Percentiles rank a stretch among this genome's conserved stretches.
These are phyloP conservation scores for Stromatinia cepivora DNA, from an alignment of 2,329 filamentous ascomycete genomes.

Conservation along the genomic window DNA sequence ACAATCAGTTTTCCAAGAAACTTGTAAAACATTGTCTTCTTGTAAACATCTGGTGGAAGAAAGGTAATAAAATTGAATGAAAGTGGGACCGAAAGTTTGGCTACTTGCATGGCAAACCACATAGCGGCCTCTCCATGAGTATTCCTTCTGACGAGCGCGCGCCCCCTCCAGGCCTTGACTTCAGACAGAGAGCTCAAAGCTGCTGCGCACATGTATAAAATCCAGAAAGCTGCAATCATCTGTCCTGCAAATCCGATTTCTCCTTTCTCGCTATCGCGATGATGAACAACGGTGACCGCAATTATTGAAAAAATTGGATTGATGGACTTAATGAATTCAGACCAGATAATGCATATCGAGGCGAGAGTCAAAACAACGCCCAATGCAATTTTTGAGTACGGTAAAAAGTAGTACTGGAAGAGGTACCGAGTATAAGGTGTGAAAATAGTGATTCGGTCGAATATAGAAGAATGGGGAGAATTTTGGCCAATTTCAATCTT, in stretches of 20 bases:
- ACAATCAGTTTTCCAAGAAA: constrained; percentile 85
- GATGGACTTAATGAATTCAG: constrained; percentile 84
- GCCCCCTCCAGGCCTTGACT: constrained; percentile 96
- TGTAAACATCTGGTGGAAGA: constrained; percentile 69
- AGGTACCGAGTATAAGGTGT: constrained; percentile 82
- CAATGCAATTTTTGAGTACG: constrained; percentile 62
- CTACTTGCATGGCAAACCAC: constrained; percentile 93
- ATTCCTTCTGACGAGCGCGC: constrained; percentile 84
- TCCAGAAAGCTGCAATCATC: constrained; percentile 80
- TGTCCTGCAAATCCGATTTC: constrained; percentile 86
- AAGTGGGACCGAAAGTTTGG: constrained; percentile 86
- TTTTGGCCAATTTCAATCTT: constrained; percentile 71
- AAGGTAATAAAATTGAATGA: constrained; percentile 97
- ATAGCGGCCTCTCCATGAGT: constrained; percentile 92
- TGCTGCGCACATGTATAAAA: constrained; percentile 93
- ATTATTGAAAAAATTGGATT: constrained; percentile 74
- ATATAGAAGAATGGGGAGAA: constrained; percentile 55
- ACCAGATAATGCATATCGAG: constrained; percentile 86
- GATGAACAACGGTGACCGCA: constrained; percentile 56
- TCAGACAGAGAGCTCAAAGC: constrained; percentile 86
- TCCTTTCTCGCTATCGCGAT: constrained; percentile 65
- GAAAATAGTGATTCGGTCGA: constrained; percentile 60
- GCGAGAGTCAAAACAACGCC: constrained; percentile 71
- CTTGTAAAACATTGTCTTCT: constrained; percentile 78
- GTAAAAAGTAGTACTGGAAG: constrained; percentile 71